Base-by-base conservation (phyloP, 768 basidiomycete genomes). In the Dendrothele bispora region DNA sequence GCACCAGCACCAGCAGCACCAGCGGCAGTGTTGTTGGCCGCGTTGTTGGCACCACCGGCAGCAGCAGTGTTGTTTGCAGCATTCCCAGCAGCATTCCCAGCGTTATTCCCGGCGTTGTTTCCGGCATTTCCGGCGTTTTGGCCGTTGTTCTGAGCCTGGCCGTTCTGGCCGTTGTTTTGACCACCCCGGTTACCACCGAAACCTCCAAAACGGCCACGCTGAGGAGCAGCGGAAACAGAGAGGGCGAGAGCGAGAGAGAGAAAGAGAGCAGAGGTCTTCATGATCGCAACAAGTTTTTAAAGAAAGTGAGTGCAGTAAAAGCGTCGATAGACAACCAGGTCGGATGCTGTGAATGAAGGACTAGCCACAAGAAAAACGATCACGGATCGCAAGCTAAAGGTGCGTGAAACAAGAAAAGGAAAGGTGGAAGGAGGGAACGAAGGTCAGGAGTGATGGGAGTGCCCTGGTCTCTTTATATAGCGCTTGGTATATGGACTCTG, bases 201-300 rank as follows among this genome's bases (percentile, higher is more conserved):
- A n/a, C n/a, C n/a, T n/a, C n/a, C n/a, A n/a, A n/a, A n/a, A n/a
- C 8, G 59, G 61, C 17, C 39, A 54, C n/a, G 64, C 57, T 17
- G 32, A 25, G 40, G 52, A 50, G 12, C 44, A 38, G 57, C 57
- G n/a, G 6, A 53, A 55, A 24, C 71, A 48, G 24, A 63, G 40
- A 20, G 63, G 27, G 43, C 43, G 41, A 67, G 49, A n/a, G 58
- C 54, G 41, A 65, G 49, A 12, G 58, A 41, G 38, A 65, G 53
- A 39, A 72, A 49, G 15, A 49, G 41, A 29, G 58, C 37, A 39
- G 58, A 61, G 57, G 58, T 57, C 58, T 58, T 70, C 73, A 74
- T 77, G 20, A 22, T 51, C 41, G 43, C 50, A 45, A 52, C 43
- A 34, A 30, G n/a, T 36, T 17, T 42, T 29, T 37, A 43, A 56